Evolutionary conservation across 1,284 basidiomycete species (phyloP).

Genomic region (Inonotus hispidus): DNA sequence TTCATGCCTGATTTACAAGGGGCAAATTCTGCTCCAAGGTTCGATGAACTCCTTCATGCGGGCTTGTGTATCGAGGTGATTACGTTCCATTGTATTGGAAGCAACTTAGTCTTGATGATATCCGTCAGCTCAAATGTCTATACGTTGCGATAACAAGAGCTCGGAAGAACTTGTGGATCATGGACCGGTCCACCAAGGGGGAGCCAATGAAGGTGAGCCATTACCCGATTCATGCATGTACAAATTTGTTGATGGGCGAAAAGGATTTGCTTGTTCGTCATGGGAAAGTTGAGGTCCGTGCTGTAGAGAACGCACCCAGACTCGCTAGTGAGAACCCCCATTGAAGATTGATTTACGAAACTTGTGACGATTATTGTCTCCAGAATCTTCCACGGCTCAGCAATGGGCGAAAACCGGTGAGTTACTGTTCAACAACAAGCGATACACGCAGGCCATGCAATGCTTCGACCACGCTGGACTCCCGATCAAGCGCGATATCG

Average conservation of each 20-base stretch:
- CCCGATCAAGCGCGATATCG: constrained; percentile 40
- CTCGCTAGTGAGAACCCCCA: constrained; percentile 32
- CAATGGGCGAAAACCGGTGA: constrained; percentile 54
- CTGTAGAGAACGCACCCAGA: constrained; percentile 39
- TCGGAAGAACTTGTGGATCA: constrained; percentile 62
- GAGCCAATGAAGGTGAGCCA: constrained; percentile 51
- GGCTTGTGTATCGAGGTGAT: constrained; percentile 54
- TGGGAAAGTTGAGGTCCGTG: constrained; percentile 38
- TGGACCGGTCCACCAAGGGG: constrained; percentile 50
- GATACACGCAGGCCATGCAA: constrained; percentile 54
- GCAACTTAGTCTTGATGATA: constrained; percentile 5
- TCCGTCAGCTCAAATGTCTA: constrained; percentile 52
- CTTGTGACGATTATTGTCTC: neutral
- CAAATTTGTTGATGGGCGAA: neutral
- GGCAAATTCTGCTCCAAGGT: constrained; percentile 37
- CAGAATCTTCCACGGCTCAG: constrained; percentile 36
- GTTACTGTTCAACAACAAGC: constrained; percentile 47
- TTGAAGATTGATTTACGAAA: neutral
- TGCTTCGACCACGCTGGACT: constrained; percentile 53
- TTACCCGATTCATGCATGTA: neutral
- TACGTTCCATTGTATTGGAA: constrained; percentile 5
- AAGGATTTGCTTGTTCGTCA: constrained; percentile 46
- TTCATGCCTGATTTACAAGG: constrained; percentile 25
- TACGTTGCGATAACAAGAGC: constrained; percentile 71
- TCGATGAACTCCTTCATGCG: constrained; percentile 49